Percentiles rank a stretch among this genome's conserved stretches.
These are phyloP conservation scores for Candolleomyces aberdarensis DNA, from an alignment of 768 basidiomycete species.

Conservation along the genomic window DNA sequence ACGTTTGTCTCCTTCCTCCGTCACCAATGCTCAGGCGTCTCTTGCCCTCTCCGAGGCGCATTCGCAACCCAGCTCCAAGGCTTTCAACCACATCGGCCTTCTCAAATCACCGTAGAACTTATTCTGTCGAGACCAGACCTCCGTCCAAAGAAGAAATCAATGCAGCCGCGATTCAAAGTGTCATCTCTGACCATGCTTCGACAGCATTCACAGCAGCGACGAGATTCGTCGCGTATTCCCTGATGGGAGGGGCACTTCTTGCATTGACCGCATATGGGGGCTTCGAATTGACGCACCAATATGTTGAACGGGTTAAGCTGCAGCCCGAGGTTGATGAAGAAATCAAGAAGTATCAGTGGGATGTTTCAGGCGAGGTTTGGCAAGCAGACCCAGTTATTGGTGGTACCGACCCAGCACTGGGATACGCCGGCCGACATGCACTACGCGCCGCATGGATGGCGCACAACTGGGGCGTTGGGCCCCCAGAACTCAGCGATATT, in stretches of 20 bases:
- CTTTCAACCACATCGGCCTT: background rate
- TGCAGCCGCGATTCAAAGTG: conserved; percentile 18
- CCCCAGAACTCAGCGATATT: conserved; percentile 5
- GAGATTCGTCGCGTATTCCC: conserved; percentile 48
- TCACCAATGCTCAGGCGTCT: background rate
- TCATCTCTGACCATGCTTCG: conserved; percentile 27
- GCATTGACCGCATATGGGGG: conserved; percentile 41
- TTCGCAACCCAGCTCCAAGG: too few relatives aligned
- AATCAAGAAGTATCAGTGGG: conserved; percentile 63
- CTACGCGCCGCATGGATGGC: conserved; percentile 73
- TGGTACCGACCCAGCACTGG: conserved; percentile 73
- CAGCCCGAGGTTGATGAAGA: conserved; percentile 50
- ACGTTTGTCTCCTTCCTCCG: background rate
- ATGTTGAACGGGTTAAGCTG: conserved; percentile 57
- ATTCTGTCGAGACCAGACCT: background rate
- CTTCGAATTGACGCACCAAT: conserved; percentile 59
- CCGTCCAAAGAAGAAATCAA: conserved; percentile 5
- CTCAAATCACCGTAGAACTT: background rate
- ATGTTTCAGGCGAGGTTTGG: conserved; percentile 61
- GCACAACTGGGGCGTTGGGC: conserved; percentile 58
- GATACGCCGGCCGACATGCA: conserved; percentile 56
- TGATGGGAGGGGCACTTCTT: conserved; percentile 40
- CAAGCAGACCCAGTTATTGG: conserved; percentile 47
- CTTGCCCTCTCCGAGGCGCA: background rate
- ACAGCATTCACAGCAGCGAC: conserved; percentile 42